Evolutionary conservation across 805 yeast genomes (phyloP).

Genomic region (Debaryomyces hansenii): DNA sequence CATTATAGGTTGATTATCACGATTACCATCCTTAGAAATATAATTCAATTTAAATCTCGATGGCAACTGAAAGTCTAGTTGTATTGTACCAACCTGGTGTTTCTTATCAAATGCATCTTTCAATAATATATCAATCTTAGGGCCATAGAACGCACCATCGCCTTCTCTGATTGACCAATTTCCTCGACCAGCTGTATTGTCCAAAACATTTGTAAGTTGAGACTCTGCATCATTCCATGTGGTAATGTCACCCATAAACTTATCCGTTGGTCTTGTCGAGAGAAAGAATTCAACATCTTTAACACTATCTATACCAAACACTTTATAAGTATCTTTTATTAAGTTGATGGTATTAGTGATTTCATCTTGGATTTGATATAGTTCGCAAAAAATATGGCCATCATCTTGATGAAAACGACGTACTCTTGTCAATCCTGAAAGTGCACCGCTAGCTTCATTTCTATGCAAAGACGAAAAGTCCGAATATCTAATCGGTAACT

Average conservation of each 20-base stretch:
- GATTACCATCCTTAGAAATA: slow-evolving; percentile 49
- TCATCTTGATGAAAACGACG: slow-evolving; percentile 97
- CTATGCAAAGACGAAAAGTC: slow-evolving; percentile 93
- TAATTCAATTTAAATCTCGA: slow-evolving; percentile 75
- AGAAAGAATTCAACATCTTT: slow-evolving; percentile 59
- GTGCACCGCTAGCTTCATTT: slow-evolving; percentile 92
- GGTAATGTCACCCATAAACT: slow-evolving; percentile 70
- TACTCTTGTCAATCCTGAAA: slow-evolving; percentile 89
- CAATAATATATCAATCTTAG: slow-evolving; percentile 85
- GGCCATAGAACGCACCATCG: slow-evolving; percentile 98
- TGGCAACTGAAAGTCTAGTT: slow-evolving; percentile 93
- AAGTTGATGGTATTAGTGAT: slow-evolving; percentile 70
- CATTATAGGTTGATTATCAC: slow-evolving; percentile 78
- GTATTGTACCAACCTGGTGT: slow-evolving; percentile 95
- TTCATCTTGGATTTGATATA: slow-evolving; percentile 73
- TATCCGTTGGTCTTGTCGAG: slow-evolving; percentile 81
- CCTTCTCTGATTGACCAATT: slow-evolving; percentile 78
- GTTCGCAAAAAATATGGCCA: slow-evolving; percentile 91
- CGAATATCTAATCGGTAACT: slow-evolving; percentile 79
- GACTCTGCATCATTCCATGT: slow-evolving; percentile 86
- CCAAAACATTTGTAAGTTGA: slow-evolving; percentile 59
- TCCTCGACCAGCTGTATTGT: slow-evolving; percentile 44
- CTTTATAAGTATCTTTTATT: slow-evolving; percentile 70
- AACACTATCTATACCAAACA: slow-evolving; percentile 54
- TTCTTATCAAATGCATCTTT: slow-evolving; percentile 76